A percentile compares a stretch with the other conserved stretches of the same genome.
Evolutionary conservation across 495 filamentous ascomycete species (phyloP).

Genomic region (Hypomontagnella monticulosa): DNA sequence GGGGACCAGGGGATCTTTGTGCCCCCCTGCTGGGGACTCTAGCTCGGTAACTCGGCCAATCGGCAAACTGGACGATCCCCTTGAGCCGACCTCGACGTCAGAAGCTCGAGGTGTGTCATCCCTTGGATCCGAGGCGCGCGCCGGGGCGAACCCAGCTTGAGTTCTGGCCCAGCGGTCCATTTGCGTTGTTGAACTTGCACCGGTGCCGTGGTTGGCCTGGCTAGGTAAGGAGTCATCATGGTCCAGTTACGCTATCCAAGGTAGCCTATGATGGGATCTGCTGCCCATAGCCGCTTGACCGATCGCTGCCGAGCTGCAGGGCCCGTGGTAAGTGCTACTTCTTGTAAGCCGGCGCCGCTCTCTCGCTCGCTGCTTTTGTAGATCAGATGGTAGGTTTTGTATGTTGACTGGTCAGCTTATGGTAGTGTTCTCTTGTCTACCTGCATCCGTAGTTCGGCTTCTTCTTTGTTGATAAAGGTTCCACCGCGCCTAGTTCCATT

Average conservation of each 20-base stretch:
- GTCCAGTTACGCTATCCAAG: slow-evolving; percentile 6
- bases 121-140: slow-evolving; percentile 37
- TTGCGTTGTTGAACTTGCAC: slow-evolving; percentile 18
- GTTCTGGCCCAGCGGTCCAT: slow-evolving; percentile 14
- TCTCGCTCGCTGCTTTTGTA: slow-evolving; percentile 14
- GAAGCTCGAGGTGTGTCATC: slow-evolving; percentile 28
- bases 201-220: slow-evolving; percentile 21
- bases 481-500: slow-evolving; percentile 9
- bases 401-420: slow-evolving; percentile 20
- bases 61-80: slow-evolving; percentile 41
- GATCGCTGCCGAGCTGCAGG: slow-evolving; percentile 37
- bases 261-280: slow-evolving; percentile 28
- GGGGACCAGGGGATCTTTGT: slow-evolving; percentile 26
- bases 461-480: slow-evolving; percentile 26
- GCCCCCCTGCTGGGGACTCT: slow-evolving; percentile 12
- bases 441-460: slow-evolving; percentile 30
- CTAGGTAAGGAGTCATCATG: neutral
- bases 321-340: slow-evolving; percentile 22
- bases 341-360: slow-evolving; percentile 18
- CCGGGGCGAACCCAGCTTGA: neutral
- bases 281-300: slow-evolving; percentile 43
- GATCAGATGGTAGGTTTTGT: slow-evolving; percentile 19
- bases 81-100: slow-evolving; percentile 36
- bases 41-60: slow-evolving; percentile 46
- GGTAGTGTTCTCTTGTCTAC: slow-evolving; percentile 13